A percentile compares a stretch with the other conserved stretches of the same genome.
Conservation (phyloP, 352 stramenopile species). For the Pythium inflatum region DNA sequence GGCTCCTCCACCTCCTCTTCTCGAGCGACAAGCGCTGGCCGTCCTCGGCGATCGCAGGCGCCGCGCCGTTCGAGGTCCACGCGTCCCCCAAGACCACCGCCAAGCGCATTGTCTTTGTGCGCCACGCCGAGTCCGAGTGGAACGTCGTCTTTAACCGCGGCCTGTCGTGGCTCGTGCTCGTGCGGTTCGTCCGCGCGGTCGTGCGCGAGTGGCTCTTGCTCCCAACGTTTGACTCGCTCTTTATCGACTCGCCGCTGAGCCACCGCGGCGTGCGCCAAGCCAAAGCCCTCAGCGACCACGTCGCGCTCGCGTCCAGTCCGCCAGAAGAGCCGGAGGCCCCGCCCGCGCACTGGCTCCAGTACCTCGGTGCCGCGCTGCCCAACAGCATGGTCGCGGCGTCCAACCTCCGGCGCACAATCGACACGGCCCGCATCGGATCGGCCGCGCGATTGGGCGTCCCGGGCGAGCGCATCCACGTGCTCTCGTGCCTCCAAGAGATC, state of each 20-base stretch:
- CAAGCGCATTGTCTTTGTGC: slow-evolving; percentile 83
- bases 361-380: slow-evolving; percentile 51
- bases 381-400: slow-evolving; percentile 70
- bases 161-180: slow-evolving; percentile 44
- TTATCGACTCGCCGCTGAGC: slow-evolving; percentile 87
- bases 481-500: slow-evolving; percentile 85
- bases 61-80: not conserved
- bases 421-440: slow-evolving; percentile 80
- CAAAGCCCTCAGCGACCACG: slow-evolving; percentile 48
- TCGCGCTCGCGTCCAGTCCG: slow-evolving; percentile 38
- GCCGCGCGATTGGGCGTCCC: slow-evolving; percentile 54
- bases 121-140: slow-evolving; percentile 89
- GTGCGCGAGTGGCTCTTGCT: slow-evolving; percentile 72
- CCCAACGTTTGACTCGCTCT: slow-evolving; percentile 71
- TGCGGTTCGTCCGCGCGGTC: slow-evolving; percentile 57
- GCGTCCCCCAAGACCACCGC: slow-evolving; percentile 11
- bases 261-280: slow-evolving; percentile 59
- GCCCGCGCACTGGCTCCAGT: slow-evolving; percentile 41
- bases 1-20: slow-evolving; percentile 70
- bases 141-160: slow-evolving; percentile 90
- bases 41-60: not conserved
- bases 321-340: slow-evolving; percentile 26
- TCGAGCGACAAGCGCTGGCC: slow-evolving; percentile 70
- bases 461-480: slow-evolving; percentile 74
- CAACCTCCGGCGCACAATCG: slow-evolving; percentile 77